Conservation (phyloP, 2,329 filamentous ascomycete genomes). For the Colletotrichum horii region DNA sequence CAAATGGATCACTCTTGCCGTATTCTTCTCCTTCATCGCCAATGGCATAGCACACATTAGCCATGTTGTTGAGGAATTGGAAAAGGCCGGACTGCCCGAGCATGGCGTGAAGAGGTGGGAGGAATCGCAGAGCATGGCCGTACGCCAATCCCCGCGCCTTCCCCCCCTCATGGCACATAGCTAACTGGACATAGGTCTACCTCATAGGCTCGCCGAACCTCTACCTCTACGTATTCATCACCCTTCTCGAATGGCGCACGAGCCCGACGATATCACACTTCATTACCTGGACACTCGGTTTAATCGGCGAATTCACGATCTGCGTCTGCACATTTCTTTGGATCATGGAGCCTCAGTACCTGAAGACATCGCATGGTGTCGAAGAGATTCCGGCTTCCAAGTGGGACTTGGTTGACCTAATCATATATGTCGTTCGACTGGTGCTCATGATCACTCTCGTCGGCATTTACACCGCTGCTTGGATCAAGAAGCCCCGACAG, state of each 20-base stretch:
- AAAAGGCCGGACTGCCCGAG: not conserved
- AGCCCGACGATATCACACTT: slow-evolving; percentile 83
- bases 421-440: slow-evolving; percentile 71
- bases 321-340: slow-evolving; percentile 71
- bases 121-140: slow-evolving; percentile 18
- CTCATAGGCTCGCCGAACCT: slow-evolving; percentile 85
- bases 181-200: slow-evolving; percentile 69
- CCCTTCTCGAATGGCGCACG: slow-evolving; percentile 81
- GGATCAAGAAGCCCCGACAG: slow-evolving; percentile 44
- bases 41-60: slow-evolving; percentile 64
- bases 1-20: slow-evolving; percentile 72
- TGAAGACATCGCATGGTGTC: slow-evolving; percentile 3
- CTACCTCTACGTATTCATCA: slow-evolving; percentile 84
- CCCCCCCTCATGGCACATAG: slow-evolving; percentile 15
- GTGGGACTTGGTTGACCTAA: slow-evolving; percentile 71
- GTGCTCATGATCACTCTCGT: slow-evolving; percentile 67
- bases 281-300: slow-evolving; percentile 75
- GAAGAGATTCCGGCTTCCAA: slow-evolving; percentile 1
- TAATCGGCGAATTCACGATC: slow-evolving; percentile 76
- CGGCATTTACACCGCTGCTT: slow-evolving; percentile 49
- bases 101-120: not conserved
- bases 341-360: slow-evolving; percentile 48
- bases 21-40: slow-evolving; percentile 76
- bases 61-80: slow-evolving; percentile 16
- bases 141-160: not conserved